Evolutionary conservation across 202 grass and related monocot species (phyloP).

Genomic region (Eragrostis tef): DNA sequence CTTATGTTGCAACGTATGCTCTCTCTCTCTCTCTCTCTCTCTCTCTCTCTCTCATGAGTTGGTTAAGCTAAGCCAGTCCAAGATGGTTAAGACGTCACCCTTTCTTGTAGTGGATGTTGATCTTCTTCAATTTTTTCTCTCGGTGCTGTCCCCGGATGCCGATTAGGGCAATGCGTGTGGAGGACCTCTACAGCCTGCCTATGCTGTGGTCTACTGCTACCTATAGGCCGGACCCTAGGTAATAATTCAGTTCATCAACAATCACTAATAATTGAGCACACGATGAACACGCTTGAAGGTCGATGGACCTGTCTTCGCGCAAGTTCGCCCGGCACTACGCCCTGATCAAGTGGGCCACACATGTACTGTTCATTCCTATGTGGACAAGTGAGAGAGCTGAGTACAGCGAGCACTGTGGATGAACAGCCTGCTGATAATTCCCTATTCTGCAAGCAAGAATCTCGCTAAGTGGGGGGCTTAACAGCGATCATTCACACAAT

Average conservation of each 20-base stretch:
- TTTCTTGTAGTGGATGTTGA: constrained; percentile 46
- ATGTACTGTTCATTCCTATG: constrained; percentile 16
- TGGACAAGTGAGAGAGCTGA: not conserved
- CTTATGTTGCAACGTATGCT: not conserved
- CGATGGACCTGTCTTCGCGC: not conserved
- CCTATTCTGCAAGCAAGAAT: constrained; percentile 48
- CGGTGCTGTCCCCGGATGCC: not conserved
- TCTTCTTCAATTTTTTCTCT: not conserved
- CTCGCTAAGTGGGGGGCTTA: constrained; percentile 38
- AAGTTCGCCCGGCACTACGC: not conserved
- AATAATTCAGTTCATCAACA: constrained; percentile 13
- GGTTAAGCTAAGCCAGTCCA: constrained; percentile 59
- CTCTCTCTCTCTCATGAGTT: constrained; percentile 34
- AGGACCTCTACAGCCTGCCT: constrained; percentile 10
- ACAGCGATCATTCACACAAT: constrained; percentile 18
- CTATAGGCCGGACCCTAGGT: not conserved
- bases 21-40: constrained; percentile 32
- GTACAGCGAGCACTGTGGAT: constrained; percentile 32
- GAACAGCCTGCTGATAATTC: constrained; percentile 40
- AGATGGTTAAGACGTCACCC: constrained; percentile 57
- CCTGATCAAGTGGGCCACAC: not conserved
- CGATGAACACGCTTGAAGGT: not conserved
- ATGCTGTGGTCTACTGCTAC: not conserved
- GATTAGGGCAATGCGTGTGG: constrained; percentile 6
- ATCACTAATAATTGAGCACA: not conserved